Base-by-base conservation (phyloP, 768 basidiomycete genomes). In the Auricularia heimuer region DNA sequence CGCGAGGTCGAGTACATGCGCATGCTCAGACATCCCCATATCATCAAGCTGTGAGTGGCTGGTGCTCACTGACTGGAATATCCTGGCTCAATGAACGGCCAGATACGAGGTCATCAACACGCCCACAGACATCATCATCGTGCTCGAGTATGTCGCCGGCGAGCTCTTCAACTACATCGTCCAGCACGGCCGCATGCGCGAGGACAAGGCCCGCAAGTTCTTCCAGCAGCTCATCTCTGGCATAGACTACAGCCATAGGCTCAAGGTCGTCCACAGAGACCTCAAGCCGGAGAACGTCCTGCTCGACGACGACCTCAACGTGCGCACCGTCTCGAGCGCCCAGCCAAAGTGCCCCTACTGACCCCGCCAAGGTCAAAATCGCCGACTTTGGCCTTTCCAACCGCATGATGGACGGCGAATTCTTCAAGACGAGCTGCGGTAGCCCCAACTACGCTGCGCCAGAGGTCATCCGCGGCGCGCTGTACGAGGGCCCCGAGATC, bases 101-200 rank as follows among this genome's bases (percentile, higher is more conserved):
- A 80, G 79, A 16, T 82, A 80, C 72, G 81, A 82, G 66, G 80
- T 82, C 47, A 97, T 98, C 69, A 94, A 92, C 7, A 97, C 95
- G 0, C 86, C 92, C 0, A 91, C 89, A 1, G 94, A 98, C 73
- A 97, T 99, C 70, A 95, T 99, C 73, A 97, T 99, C 77, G 97
- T 99, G 36, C 87, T 98, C 64, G 97, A 99, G 75, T 98, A 88
- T 74, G 96, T 94, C 2, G 90, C 91, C 0, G 94, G 94, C 67
- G 97, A 99, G 71, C 83, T 99, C 4, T 99, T 99, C 83, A 94
- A 98, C 76, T 97, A 95, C 77, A 98, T 98, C 72, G 96, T 97
- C 66, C 81, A 83, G n/a, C 85, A 95, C 66, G 97, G 97, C 8
- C 83, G 90, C 65, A 94, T 98, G 89, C 79, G 85, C 42, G 95